Percentiles rank a stretch among this genome's conserved stretches.
Conservation (phyloP, 371 early-diverging fungal genomes). For the Mucor racemosus region DNA sequence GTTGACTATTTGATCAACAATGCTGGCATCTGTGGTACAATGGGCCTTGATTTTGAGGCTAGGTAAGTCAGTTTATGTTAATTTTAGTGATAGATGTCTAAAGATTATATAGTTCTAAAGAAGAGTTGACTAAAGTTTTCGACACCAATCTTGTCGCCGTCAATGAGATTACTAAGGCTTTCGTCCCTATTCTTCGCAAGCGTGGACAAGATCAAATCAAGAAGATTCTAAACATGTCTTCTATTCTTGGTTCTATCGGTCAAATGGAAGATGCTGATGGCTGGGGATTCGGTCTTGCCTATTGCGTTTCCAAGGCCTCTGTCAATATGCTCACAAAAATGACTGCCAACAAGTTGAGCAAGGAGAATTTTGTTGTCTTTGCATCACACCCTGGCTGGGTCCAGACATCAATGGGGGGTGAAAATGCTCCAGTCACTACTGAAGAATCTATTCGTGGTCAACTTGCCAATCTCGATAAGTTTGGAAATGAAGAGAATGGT, state of each 20-base stretch:
- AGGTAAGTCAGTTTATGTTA: not conserved
- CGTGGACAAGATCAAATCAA: slow-evolving; percentile 19
- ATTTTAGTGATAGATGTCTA: not conserved
- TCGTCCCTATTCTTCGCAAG: slow-evolving; percentile 33
- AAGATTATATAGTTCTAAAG: not conserved
- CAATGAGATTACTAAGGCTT: slow-evolving; percentile 17
- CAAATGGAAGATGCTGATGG: not conserved
- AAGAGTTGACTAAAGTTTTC: slow-evolving; percentile 14
- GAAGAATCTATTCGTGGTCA: slow-evolving; percentile 20
- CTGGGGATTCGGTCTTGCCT: slow-evolving; percentile 13
- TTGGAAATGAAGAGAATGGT: slow-evolving; percentile 20
- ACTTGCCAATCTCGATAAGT: slow-evolving; percentile 9
- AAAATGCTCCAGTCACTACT: not conserved
- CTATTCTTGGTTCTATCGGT: slow-evolving; percentile 23
- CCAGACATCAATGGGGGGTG: slow-evolving; percentile 29
- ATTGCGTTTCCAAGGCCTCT: slow-evolving; percentile 28
- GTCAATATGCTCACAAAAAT: slow-evolving; percentile 28
- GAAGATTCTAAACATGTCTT: slow-evolving; percentile 32
- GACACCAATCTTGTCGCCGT: slow-evolving; percentile 27
- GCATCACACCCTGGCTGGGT: slow-evolving; percentile 33
- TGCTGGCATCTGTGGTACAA: slow-evolving; percentile 33
- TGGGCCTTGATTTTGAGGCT: slow-evolving; percentile 3
- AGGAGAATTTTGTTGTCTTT: slow-evolving; percentile 29
- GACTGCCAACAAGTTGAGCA: slow-evolving; percentile 13
- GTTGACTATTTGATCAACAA: slow-evolving; percentile 40